Base-by-base conservation (phyloP, 768 basidiomycete species). In the Rhizopogon rudus region DNA sequence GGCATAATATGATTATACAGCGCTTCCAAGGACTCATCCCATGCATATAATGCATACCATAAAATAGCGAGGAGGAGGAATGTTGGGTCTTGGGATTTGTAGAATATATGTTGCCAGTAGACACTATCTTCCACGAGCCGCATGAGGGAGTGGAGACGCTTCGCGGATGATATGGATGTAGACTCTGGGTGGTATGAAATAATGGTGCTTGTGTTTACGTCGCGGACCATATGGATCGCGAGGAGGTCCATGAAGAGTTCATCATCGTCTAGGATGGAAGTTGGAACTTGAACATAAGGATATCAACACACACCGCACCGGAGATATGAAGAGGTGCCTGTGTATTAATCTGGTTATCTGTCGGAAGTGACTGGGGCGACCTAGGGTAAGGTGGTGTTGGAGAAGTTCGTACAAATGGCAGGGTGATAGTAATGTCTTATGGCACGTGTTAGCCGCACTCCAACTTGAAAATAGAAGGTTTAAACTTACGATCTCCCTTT, bases 41-140 rank as follows among this genome's bases (percentile, higher is more conserved):
- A 85, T 1, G 81, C 73, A 59, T 85, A 84, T 20, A 83, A 64
- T 1, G 80, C 77, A 60, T 83, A 82, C 83, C 83, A 85, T 44
- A 85, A 64, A 31, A 77, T 70, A 42, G 77, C 73, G 7, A 84
- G 59, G 42, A 84, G 69, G 7, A 84, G 60, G 53, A 83, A 82
- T 0, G 82, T 84, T 6, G 82, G 80, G 54, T 84, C 83, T 5
- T 67, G 69, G 49, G 51, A 60, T 5, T 17, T 53, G 0, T 20
- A 0, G 16, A 67, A 71, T 14, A 62, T 60, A 35, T 71, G 71
- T 20, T 55, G 31, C 48, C 68, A 69, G 49, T 69, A 71, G 42
- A 71, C 71, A 40, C 72, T 73, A 9, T 45, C 42, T 6, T 69
- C 70, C 0, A 65, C 67, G 16, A 67, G 63, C 5, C 60, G 58